A percentile compares a stretch with the other conserved stretches of the same genome.
These are phyloP conservation scores for Phytophthora crassamura DNA, from an alignment of 352 stramenopile species.

Conservation along the genomic window DNA sequence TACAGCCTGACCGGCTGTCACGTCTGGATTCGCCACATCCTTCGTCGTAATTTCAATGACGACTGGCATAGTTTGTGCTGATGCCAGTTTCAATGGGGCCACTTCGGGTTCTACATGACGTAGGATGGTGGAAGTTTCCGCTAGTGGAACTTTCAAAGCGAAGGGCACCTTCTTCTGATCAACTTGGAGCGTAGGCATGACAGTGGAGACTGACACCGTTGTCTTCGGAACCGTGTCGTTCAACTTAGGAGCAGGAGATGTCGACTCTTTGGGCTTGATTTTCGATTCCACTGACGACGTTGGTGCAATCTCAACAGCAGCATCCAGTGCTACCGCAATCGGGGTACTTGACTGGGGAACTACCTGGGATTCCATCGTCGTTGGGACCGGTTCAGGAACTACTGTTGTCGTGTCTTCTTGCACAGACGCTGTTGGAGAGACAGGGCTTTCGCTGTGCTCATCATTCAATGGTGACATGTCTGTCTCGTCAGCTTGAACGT, in stretches of 20 bases:
- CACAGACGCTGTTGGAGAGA: no score
- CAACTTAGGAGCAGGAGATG: no score
- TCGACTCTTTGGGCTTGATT: no score
- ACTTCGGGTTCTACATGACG: not conserved
- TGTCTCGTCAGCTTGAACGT: not conserved
- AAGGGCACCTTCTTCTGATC: conserved; percentile 24
- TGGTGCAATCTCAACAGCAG: no score
- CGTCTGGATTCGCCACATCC: no score
- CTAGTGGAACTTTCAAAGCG: conserved; percentile 10
- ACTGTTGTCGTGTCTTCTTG: not conserved
- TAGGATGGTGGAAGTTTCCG: not conserved
- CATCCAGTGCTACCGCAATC: no score
- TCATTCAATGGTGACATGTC: not conserved
- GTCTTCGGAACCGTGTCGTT: not conserved
- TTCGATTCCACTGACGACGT: no score
- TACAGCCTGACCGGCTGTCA: not conserved
- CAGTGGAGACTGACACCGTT: conserved; percentile 21
- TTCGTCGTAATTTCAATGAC: no score
- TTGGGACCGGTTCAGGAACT: no score
- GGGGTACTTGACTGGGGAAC: no score
- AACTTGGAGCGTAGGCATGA: conserved; percentile 30
- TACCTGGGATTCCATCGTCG: no score
- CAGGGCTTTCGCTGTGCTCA: not conserved
- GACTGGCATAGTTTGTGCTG: not conserved
- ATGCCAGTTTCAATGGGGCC: not conserved